These are phyloP conservation scores for Yamadazyma buinensis DNA, from an alignment of 1,139 yeast genomes.

Conservation along the genomic window DNA sequence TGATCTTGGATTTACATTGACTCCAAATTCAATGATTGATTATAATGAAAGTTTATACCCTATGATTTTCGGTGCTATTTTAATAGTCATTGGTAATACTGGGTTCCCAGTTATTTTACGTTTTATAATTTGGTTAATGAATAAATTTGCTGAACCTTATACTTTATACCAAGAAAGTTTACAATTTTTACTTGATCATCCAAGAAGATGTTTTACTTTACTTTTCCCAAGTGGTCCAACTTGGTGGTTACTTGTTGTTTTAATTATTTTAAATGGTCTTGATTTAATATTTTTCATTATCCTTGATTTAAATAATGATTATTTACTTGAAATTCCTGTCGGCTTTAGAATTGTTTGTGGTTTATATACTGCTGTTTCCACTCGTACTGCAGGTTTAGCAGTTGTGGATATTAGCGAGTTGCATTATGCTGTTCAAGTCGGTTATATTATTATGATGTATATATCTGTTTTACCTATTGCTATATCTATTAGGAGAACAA, in stretches of 20 bases:
- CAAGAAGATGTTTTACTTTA: slow-evolving; percentile 92
- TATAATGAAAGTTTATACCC: slow-evolving; percentile 64
- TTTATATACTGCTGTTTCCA: slow-evolving; percentile 83
- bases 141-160: slow-evolving; percentile 62
- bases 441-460: slow-evolving; percentile 97
- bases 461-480: slow-evolving; percentile 95
- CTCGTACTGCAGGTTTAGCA: slow-evolving; percentile 91
- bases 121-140: slow-evolving; percentile 75
- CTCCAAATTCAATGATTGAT: slow-evolving; percentile 71
- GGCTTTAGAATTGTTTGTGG: slow-evolving; percentile 79
- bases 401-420: slow-evolving; percentile 64
- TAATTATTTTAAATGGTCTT: slow-evolving; percentile 65
- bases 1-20: slow-evolving; percentile 78
- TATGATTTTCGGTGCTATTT: slow-evolving; percentile 57
- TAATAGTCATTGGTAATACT: slow-evolving; percentile 87
- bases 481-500: slow-evolving; percentile 91
- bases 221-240: slow-evolving; percentile 91
- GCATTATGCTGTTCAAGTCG: slow-evolving; percentile 90
- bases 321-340: slow-evolving; percentile 47
- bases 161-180: slow-evolving; percentile 71
- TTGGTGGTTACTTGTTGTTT: slow-evolving; percentile 84
- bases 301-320: slow-evolving; percentile 59
- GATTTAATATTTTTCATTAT: slow-evolving; percentile 80
- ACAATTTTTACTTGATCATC: slow-evolving; percentile 88
- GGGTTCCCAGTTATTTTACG: slow-evolving; percentile 85